phyloP scores from a whole-genome alignment of 352 stramenopile species.

The Albugo candida region DNA sequence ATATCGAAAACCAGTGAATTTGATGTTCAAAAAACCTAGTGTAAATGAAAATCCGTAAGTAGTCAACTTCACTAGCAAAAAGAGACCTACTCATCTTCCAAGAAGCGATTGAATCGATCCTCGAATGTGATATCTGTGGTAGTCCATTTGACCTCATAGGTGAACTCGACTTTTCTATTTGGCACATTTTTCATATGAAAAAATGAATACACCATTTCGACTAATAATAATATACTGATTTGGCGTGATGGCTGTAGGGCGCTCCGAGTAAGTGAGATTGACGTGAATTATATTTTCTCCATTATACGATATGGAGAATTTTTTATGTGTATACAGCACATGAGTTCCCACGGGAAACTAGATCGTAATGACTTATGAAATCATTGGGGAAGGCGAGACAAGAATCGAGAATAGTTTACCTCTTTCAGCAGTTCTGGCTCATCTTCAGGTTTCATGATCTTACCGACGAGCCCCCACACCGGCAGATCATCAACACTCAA shows the following conservation, averaged over 20 bases:
- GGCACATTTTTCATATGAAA: background rate
- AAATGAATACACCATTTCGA: background rate
- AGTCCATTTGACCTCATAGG: slow-evolving; percentile 86
- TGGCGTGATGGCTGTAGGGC: slow-evolving; percentile 61
- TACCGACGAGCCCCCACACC: slow-evolving; percentile 96
- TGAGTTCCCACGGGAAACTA: slow-evolving; percentile 54
- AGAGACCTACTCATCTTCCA: slow-evolving; percentile 85
- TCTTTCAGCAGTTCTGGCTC: slow-evolving; percentile 64
- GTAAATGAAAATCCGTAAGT: background rate
- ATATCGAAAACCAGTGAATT: slow-evolving; percentile 97
- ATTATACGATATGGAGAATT: slow-evolving; percentile 94
- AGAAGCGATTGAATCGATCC: slow-evolving; percentile 92
- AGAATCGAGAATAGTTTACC: slow-evolving; percentile 6
- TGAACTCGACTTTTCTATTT: slow-evolving; percentile 79
- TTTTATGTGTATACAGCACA: slow-evolving; percentile 93
- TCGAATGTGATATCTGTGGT: slow-evolving; percentile 87
- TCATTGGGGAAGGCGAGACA: background rate
- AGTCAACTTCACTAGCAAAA: background rate
- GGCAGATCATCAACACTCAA: slow-evolving; percentile 97
- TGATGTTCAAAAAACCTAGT: slow-evolving; percentile 96
- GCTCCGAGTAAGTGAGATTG: slow-evolving; percentile 90
- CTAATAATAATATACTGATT: slow-evolving; percentile 29
- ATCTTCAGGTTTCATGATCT: slow-evolving; percentile 84
- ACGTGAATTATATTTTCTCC: slow-evolving; percentile 94
- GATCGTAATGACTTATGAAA: background rate